Conservation (phyloP, 1,139 yeast genomes). For the Suhomyces bribrorum region DNA sequence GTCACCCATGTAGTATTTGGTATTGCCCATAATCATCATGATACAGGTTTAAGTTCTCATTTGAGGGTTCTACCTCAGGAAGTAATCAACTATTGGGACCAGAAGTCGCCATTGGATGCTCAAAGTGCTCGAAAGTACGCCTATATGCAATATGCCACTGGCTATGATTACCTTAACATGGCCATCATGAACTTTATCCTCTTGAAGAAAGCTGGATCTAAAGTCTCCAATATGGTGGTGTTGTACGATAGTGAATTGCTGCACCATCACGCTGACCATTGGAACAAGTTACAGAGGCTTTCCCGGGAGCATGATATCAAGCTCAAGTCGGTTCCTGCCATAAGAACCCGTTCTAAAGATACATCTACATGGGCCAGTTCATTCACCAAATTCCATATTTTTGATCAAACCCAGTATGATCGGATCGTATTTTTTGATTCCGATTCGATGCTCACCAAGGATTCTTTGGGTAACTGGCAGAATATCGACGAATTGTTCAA, state of each 20-base stretch:
- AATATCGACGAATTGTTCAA: slow-evolving; percentile 37
- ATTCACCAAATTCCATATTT: slow-evolving; percentile 56
- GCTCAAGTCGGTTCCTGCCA: slow-evolving; percentile 23
- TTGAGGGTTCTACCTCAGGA: slow-evolving; percentile 27
- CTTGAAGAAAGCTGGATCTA: slow-evolving; percentile 23
- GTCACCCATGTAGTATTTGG: slow-evolving; percentile 17
- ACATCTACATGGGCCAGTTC: slow-evolving; percentile 49
- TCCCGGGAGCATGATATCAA: slow-evolving; percentile 17
- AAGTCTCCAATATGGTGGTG: slow-evolving; percentile 29
- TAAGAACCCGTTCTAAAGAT: slow-evolving; percentile 19
- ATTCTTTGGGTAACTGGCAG: slow-evolving; percentile 10
- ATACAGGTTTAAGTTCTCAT: slow-evolving; percentile 18
- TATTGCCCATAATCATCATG: slow-evolving; percentile 15
- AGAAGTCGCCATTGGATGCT: slow-evolving; percentile 1
- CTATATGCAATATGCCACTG: slow-evolving; percentile 42
- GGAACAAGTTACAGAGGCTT: slow-evolving; percentile 11
- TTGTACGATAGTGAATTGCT: slow-evolving; percentile 24
- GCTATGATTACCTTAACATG: slow-evolving; percentile 32
- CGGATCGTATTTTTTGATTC: slow-evolving; percentile 44
- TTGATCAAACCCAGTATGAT: slow-evolving; percentile 48
- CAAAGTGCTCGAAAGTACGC: slow-evolving; percentile 20
- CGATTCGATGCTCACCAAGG: slow-evolving; percentile 37
- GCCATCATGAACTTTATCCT: slow-evolving; percentile 34
- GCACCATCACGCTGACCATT: slow-evolving; percentile 11
- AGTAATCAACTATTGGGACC: slow-evolving; percentile 20